Conservation (phyloP, 331 rosid species). For the Pyracantha coccinea region DNA sequence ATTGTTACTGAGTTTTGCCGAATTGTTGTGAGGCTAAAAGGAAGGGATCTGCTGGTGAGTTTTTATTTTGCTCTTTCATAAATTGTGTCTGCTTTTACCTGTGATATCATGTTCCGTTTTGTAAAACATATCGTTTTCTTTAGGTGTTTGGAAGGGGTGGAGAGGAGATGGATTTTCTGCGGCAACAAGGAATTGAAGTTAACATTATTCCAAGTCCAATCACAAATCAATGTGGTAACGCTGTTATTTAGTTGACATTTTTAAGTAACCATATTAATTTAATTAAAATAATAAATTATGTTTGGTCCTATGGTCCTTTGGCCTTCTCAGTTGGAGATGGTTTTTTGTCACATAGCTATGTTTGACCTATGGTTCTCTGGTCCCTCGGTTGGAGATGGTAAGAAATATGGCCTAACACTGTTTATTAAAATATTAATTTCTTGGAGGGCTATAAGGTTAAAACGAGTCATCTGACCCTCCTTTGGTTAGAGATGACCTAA, state of each 20-base stretch:
- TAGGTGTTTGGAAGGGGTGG: conserved; percentile 99
- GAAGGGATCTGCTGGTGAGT: conserved; percentile 98
- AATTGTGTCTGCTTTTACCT: background rate
- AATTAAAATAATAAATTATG: no score
- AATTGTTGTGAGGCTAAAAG: conserved; percentile 95
- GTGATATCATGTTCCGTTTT: conserved; percentile 1
- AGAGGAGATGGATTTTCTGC: conserved; percentile 98
- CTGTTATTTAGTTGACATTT: conserved; percentile 9
- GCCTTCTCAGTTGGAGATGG: no score
- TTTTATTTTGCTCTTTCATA: background rate
- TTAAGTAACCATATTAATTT: no score
- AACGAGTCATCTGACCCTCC: no score
- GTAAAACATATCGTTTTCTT: conserved; percentile 8
- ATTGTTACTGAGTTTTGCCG: conserved; percentile 88
- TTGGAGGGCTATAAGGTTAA: no score
- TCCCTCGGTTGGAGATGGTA: no score
- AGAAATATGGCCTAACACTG: no score
- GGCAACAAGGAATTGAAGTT: conserved; percentile 84
- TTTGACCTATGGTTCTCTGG: no score
- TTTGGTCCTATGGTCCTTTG: no score
- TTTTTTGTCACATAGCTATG: no score
- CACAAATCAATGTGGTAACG: background rate
- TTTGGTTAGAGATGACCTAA: no score
- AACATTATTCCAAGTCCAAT: conserved; percentile 82
- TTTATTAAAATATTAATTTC: no score